Percentiles rank a stretch among this genome's conserved stretches.
Evolutionary conservation across 148 eudicot genomes (phyloP).

Genomic region (Diospyros lotus): DNA sequence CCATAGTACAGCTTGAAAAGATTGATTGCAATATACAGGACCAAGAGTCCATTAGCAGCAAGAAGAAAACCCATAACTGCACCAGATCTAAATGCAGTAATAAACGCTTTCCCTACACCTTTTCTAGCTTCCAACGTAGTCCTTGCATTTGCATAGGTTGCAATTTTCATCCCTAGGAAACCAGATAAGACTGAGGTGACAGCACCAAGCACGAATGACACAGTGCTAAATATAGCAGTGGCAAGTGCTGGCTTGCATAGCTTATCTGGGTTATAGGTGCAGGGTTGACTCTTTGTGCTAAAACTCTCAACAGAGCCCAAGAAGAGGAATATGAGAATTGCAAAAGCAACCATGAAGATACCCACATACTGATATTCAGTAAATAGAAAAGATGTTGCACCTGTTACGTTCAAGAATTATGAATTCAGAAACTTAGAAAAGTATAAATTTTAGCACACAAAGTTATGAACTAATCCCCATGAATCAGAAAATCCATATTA

Average conservation of each 20-base stretch:
- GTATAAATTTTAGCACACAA: not conserved
- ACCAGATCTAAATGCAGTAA: slow-evolving; percentile 59
- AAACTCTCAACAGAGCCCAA: slow-evolving; percentile 61
- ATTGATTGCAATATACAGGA: slow-evolving; percentile 42
- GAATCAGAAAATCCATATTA: not conserved
- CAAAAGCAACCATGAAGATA: slow-evolving; percentile 57
- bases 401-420: slow-evolving; percentile 21
- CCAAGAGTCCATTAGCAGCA: slow-evolving; percentile 61
- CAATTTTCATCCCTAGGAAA: slow-evolving; percentile 68
- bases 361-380: slow-evolving; percentile 61
- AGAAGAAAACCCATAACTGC: slow-evolving; percentile 78
- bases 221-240: slow-evolving; percentile 52
- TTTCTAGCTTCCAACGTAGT: slow-evolving; percentile 62
- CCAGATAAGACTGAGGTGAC: slow-evolving; percentile 52
- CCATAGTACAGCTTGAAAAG: slow-evolving; percentile 62
- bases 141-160: slow-evolving; percentile 66
- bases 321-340: slow-evolving; percentile 52
- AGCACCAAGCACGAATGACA: slow-evolving; percentile 54
- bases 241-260: slow-evolving; percentile 66
- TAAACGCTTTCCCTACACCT: slow-evolving; percentile 68
- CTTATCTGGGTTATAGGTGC: slow-evolving; percentile 32
- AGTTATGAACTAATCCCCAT: no score
- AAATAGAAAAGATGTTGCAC: slow-evolving; percentile 60
- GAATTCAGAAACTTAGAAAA: not conserved
- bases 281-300: slow-evolving; percentile 45